Base-by-base conservation (phyloP, 2,329 filamentous ascomycete species). In the Paraconiothyrium brasiliense region DNA sequence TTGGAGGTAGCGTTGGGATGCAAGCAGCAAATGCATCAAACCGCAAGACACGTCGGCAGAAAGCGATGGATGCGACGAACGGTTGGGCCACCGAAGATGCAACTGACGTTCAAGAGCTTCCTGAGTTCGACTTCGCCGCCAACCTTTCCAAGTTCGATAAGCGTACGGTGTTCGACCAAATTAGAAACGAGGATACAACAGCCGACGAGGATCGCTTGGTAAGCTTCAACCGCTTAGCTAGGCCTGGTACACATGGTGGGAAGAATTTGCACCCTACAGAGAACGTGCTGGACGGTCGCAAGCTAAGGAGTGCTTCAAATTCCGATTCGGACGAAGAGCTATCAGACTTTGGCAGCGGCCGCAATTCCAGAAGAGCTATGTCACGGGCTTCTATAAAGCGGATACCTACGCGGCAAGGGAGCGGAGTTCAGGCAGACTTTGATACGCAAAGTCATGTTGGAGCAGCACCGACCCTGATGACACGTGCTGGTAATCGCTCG, bases 71-170 rank as follows among this genome's bases (percentile, higher is more conserved):
- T 59, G 82, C 85, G 57, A 79, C 92, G 47, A 96, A 93, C 75
- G 94, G 93, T 3, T 98, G 94, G 94, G 93, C 92, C 4, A 97
- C 94, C 0, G 95, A 97, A 75, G 94, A 98, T 73, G 94, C 94
- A 24, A 97, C 93, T 0, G 95, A 98, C 75, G 92, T 95, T 24
- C 92, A 94, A 79, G 94, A 96, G 75, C 87, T 95, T 84, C 92
- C 92, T 11, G 95, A 98, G 63, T 98, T 98, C 71, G 94, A 98
- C 78, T 98, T 98, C 72, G 90, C 92, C 70, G 89, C 89, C 58
- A 93, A 93, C 67, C 84, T 98, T 35, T 94, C 92, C 50, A 97
- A 97, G 74, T 98, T 98, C 71, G 94, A 98, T 82, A 98, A 98
- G 81, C 88, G 90, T 59, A 90, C 89, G 1, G 88, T 98, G 9